Percentiles rank a stretch among this genome's conserved stretches.
Evolutionary conservation across 2,329 filamentous ascomycete species (phyloP).

Genomic region (Penicillium paneum): DNA sequence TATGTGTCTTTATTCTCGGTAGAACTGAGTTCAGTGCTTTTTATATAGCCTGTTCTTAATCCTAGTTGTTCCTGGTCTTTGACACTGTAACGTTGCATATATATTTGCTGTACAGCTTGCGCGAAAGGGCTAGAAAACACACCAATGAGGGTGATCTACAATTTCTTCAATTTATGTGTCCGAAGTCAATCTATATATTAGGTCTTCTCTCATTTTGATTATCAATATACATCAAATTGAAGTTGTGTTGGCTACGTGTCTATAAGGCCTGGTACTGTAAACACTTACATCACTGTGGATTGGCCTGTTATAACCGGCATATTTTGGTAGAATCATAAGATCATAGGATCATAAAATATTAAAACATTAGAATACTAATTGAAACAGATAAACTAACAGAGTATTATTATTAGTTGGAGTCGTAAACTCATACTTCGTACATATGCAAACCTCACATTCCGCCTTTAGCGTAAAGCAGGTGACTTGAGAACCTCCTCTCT

Average conservation of each 20-base stretch:
- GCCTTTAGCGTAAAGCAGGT: neutral
- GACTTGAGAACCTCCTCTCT: neutral
- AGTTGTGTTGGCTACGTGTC: neutral
- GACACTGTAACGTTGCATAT: neutral
- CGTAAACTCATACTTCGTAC: neutral
- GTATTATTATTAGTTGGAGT: neutral
- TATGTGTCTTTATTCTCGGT: neutral
- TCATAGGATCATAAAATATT: neutral
- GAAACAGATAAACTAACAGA: neutral
- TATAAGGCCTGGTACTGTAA: neutral
- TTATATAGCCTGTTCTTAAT: neutral
- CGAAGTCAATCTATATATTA: neutral
- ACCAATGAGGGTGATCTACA: neutral
- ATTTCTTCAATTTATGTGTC: neutral
- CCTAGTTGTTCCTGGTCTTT: neutral
- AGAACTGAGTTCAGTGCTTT: neutral
- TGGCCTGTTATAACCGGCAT: neutral
- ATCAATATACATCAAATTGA: neutral
- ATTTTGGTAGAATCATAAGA: neutral
- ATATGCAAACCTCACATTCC: neutral
- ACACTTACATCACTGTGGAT: conserved; percentile 4
- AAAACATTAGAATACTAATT: neutral
- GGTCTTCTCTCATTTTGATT: neutral
- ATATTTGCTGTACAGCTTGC: neutral
- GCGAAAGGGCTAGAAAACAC: neutral